A percentile compares a stretch with the other conserved stretches of the same genome.
These are phyloP conservation scores for Phytopythium boreale DNA, from an alignment of 352 stramenopile genomes.

Conservation along the genomic window DNA sequence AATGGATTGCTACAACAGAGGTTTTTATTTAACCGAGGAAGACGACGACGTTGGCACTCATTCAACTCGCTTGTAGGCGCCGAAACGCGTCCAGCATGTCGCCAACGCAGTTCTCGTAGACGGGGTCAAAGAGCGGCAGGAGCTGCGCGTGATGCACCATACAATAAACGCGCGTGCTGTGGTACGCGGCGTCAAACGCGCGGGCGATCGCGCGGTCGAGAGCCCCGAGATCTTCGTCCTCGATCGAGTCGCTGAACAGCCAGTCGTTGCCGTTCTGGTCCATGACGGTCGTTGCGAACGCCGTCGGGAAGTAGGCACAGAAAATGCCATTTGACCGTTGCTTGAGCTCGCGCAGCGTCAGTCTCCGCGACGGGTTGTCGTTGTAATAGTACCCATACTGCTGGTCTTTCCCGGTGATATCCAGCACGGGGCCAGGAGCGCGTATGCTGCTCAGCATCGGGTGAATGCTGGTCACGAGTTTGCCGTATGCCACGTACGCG, in stretches of 20 bases:
- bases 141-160: not conserved
- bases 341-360: not conserved
- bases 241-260: conserved; percentile 3
- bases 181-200: not conserved
- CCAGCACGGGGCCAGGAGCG: too few species aligned
- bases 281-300: not conserved
- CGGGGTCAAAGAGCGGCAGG: not conserved
- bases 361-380: not conserved
- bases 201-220: not conserved
- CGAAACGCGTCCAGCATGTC: not conserved
- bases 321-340: not conserved
- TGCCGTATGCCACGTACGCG: too few species aligned
- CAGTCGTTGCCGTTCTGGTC: not conserved
- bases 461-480: too few species aligned
- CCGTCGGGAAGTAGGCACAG: not conserved
- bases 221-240: not conserved
- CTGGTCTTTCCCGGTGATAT: too few species aligned
- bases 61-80: not conserved
- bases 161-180: not conserved
- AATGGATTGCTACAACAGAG: too few species aligned
- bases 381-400: too few species aligned
- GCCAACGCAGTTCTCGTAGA: not conserved
- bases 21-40: too few species aligned
- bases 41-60: not conserved
- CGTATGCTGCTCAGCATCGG: too few species aligned